Evolutionary conservation across 371 early-diverging fungal species (phyloP), one percentile per base, ranked within the genome.

Genomic region (Lichtheimia ornata): DNA sequence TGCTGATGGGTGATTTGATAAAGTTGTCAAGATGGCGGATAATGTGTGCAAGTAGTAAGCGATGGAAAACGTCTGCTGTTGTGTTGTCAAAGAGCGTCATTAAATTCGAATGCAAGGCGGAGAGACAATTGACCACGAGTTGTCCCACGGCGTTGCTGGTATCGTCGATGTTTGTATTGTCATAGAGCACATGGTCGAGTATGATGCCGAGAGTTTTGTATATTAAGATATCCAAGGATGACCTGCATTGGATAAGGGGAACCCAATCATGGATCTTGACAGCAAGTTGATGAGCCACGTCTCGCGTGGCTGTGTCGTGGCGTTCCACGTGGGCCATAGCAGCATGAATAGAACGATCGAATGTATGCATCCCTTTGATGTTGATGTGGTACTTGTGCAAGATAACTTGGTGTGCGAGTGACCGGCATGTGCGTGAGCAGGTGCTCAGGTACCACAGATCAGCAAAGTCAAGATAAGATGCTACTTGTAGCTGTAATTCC

Each of bases 151-250:
- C 47, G 47, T 22, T 18, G 1, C 47, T 47, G 47, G 35, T 35
- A 11, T 35, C 22, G 12, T 47, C 47, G 17, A 18, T 22, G n/a
- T 12, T 47, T 22, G n/a, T 22, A 18, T 47, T 47, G 56, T 78
- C 75, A 50, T 69, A 56, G 35, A 79, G 57, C 17, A 73, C 74
- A 65, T 79, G 79, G 65, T 75, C 76, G 11, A 79, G 47, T 24
- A 73, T 58, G 30, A 75, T 75, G 51, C 71, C 74, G 35, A 79
- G 64, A 14, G 76, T 67, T 56, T 73, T 75, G 61, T 79, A 76
- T 7, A 79, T 65, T 18, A 72, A 64, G 58, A 73, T 74, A 57
- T 76, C 76, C 41, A 79, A 69, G 53, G 70, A 67, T 20, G 65
- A 66, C 41, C 66, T 68, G 72, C 71, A 76, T 62, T 75, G 69